Evolutionary conservation across 2,329 filamentous ascomycete species (phyloP), one percentile per base, ranked within the genome.

Genomic region (Beauveria varroae): DNA sequence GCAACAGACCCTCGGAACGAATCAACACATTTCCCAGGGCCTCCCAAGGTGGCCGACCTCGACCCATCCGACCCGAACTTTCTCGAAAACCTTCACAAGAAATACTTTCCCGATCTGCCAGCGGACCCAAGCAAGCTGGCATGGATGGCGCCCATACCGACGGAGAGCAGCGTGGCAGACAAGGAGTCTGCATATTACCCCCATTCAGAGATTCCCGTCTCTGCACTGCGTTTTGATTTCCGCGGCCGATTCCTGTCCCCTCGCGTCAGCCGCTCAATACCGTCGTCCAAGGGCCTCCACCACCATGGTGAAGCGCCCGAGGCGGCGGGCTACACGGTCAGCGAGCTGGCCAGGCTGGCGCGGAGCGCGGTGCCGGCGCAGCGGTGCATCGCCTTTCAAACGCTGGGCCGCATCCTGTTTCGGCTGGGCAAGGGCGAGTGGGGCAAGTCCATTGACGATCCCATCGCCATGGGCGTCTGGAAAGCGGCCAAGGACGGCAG

Each of bases 221-320:
- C 89, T 1, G 85, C 89, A 40, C 81, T 99, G 56, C 89, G 95
- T 61, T 99, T 98, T 78, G 89, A 93, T 71, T 96, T 99, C 72
- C 83, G 81, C 56, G 95, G 93, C 64, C 81, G 82, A 0, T 81
- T 99, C 3, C 81, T 99, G 14, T 86, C 93, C 0, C 95, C 95
- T 0, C 81, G 85, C 54, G 82, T 86, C 40, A 86, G 91, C 28
- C 82, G 92, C 60, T 79, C 83, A 2, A 86, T 98, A 28, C 90
- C 93, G 5, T 85, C 85, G 1, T 87, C 86, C 14, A 84, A 88
- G 63, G 95, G 95, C 0, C 81, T 99, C 16, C 95, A 99, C 73
- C 93, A 99, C 73, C 95, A 99, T 72, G 92, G 89, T 64, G 86
- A 93, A 62, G 93, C 93, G 1, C 95, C 95, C 18, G 91, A 96